Evolutionary conservation across 192 early-diverging fungal genomes (phyloP), one percentile per base, ranked within the genome.

Genomic region (Entomortierella chlamydospora): DNA sequence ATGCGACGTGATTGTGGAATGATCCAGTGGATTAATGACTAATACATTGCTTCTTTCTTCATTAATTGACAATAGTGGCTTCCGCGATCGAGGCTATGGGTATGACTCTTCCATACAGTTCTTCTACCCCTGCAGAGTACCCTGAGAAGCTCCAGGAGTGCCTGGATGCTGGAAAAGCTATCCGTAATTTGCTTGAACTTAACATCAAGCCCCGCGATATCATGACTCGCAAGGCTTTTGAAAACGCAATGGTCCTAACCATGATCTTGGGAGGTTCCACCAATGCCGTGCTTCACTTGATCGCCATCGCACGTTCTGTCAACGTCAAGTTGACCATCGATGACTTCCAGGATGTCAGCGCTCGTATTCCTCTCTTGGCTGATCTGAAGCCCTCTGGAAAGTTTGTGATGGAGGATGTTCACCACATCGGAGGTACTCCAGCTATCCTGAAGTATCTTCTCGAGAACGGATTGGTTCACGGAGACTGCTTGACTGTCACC

Each of bases 341-440:
- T 62, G 98, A 99, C 64, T 98, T 98, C 93, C 98, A 99, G 83
- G 83, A 72, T 55, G 88, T 96, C 81, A 95, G 93, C 74, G 91
- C 97, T 82, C 85, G 88, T 69, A 92, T 91, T 41, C 98, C 98
- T 39, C 91, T 99, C 83, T 89, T 99, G 86, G 98, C 98, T 26
- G 96, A 99, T 86, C 84, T 99, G 72, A 98, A 98, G 86, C 98
- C 98, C 61, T 91, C 86, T 85, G 98, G 98, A 68, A 94, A 97
- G 81, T 98, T 95, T 77, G 97, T 99, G 17, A 98, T 99, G 94
- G 98, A 95, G 76, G 97, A 99, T 81, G 74, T 99, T 39, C 95
- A 96, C 74, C 69, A 80, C 11, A 91, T 98, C 62, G 98, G 98
- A 57, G 98, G 98, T 70, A 95, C 94, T 0, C 98, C 98, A 18